A percentile compares a stretch with the other conserved stretches of the same genome.
Evolutionary conservation across 345 rosid species (phyloP).

Genomic region (Populus ilicifolia): DNA sequence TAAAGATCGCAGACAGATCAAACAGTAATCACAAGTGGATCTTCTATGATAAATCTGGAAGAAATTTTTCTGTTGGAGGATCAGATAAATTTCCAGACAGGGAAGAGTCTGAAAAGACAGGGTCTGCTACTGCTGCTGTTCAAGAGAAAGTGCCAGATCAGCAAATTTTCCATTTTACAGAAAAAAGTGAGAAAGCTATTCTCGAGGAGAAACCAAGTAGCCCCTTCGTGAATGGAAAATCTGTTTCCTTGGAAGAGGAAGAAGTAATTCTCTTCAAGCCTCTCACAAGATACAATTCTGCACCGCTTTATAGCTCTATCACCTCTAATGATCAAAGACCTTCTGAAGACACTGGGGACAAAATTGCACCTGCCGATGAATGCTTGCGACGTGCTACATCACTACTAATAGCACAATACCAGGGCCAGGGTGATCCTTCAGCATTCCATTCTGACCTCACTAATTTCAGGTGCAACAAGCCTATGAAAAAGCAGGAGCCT

Average conservation of each 20-base stretch:
- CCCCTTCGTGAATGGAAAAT: conserved; percentile 29
- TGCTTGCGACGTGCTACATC: conserved; percentile 75
- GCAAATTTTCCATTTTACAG: background rate
- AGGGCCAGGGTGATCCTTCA: conserved; percentile 30
- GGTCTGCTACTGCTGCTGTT: background rate
- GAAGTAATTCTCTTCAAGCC: conserved; percentile 97
- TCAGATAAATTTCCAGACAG: conserved; percentile 5
- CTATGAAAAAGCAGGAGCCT: conserved; percentile 40
- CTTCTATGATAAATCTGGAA: conserved; percentile 35
- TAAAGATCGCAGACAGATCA: conserved; percentile 51
- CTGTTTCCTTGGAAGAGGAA: conserved; percentile 66
- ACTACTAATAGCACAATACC: conserved; percentile 52
- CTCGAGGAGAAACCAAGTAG: conserved; percentile 28
- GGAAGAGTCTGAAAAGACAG: conserved; percentile 17
- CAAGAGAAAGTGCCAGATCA: conserved; percentile 18
- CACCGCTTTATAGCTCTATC: conserved; percentile 47
- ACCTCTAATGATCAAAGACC: conserved; percentile 24
- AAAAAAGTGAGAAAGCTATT: conserved; percentile 25
- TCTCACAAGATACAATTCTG: conserved; percentile 76
- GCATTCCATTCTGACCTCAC: conserved; percentile 45
- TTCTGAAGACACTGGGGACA: conserved; percentile 36
- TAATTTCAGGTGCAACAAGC: conserved; percentile 33
- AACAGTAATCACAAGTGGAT: conserved; percentile 51
- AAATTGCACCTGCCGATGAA: conserved; percentile 47
- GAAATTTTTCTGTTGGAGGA: conserved; percentile 31